Conservation (phyloP, 345 rosid species). For the Balakata baccata region DNA sequence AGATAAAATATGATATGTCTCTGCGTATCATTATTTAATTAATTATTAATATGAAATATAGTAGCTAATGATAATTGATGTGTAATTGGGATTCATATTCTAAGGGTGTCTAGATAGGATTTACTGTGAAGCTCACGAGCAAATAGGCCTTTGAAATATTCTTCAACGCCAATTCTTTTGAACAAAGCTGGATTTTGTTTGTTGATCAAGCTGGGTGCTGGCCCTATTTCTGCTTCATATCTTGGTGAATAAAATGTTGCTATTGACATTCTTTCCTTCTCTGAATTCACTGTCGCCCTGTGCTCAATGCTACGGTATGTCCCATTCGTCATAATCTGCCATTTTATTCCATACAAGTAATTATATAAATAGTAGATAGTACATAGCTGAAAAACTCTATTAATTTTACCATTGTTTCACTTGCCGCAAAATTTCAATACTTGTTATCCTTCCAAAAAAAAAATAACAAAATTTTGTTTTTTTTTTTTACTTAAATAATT, state of each 20-base stretch:
- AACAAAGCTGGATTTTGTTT: constrained; percentile 29
- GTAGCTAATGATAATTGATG: too few relatives aligned
- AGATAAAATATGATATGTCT: too few relatives aligned
- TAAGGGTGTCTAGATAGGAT: constrained; percentile 39
- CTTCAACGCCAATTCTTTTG: constrained; percentile 30
- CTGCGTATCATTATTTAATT: too few relatives aligned
- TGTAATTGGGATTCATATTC: neutral
- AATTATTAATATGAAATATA: too few relatives aligned
- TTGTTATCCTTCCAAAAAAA: too few relatives aligned
- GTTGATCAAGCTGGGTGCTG: constrained; percentile 44
- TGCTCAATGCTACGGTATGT: constrained; percentile 46
- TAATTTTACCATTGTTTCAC: too few relatives aligned
- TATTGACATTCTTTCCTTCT: constrained; percentile 43
- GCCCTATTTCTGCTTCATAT: constrained; percentile 32
- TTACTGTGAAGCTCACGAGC: constrained; percentile 38
- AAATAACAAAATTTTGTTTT: too few relatives aligned
- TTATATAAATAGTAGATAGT: too few relatives aligned
- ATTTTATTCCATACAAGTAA: too few relatives aligned
- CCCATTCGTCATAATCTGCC: constrained; percentile 48
- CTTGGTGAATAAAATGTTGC: constrained; percentile 38
- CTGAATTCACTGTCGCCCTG: constrained; percentile 39
- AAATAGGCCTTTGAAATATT: constrained; percentile 41
- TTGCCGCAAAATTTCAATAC: too few relatives aligned
- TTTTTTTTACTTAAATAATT: too few relatives aligned
- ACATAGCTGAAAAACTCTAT: too few relatives aligned